Evolutionary conservation across 371 early-diverging fungal species (phyloP).

Genomic region (Apophysomyces elegans): DNA sequence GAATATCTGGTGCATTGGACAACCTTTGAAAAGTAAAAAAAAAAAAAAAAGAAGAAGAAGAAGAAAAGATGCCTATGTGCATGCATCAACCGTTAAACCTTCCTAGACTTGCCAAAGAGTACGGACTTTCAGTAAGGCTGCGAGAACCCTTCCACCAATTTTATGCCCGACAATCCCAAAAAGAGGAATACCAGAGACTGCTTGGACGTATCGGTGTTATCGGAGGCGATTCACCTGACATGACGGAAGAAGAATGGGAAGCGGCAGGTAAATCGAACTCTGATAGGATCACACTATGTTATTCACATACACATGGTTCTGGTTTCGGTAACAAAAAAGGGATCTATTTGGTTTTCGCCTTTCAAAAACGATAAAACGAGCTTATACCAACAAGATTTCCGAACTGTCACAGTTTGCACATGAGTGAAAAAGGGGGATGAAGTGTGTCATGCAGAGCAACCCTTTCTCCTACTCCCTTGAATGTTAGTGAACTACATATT

Average conservation of each 20-base stretch:
- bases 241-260: slow-evolving; percentile 92
- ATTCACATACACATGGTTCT: neutral
- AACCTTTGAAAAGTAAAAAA: slow-evolving; percentile 68
- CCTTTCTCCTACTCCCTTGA: no score
- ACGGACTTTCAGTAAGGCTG: slow-evolving; percentile 74
- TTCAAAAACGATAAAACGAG: slow-evolving; percentile 46
- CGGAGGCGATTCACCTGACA: slow-evolving; percentile 59
- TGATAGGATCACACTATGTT: neutral
- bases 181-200: slow-evolving; percentile 56
- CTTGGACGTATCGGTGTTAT: slow-evolving; percentile 87
- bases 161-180: slow-evolving; percentile 64
- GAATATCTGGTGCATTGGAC: slow-evolving; percentile 95
- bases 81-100: neutral
- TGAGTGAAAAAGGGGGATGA: neutral
- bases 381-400: neutral
- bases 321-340: slow-evolving; percentile 25
- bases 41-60: no score
- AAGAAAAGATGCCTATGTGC: slow-evolving; percentile 5
- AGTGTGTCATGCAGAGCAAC: no score
- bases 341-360: slow-evolving; percentile 64
- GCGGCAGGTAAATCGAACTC: slow-evolving; percentile 65
- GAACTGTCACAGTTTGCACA: neutral
- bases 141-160: slow-evolving; percentile 84
- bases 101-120: slow-evolving; percentile 81
- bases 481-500: no score